Evolutionary conservation across 2,329 filamentous ascomycete species (phyloP).

Genomic region (Gliomastix tumulicola): DNA sequence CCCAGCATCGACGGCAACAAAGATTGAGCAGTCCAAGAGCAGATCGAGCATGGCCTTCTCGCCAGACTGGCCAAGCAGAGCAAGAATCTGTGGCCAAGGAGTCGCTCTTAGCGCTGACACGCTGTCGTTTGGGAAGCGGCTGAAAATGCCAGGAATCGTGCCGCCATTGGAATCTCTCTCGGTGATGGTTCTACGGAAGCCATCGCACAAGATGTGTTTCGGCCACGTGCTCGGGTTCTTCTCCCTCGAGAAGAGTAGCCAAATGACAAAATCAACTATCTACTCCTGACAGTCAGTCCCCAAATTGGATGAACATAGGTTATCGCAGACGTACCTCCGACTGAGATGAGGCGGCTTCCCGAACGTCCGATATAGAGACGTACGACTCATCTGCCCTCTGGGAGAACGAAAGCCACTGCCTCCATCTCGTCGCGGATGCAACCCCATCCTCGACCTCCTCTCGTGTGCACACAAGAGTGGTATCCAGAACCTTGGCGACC

Average conservation of each 20-base stretch:
- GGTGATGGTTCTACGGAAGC: slow-evolving; percentile 61
- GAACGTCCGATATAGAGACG: slow-evolving; percentile 40
- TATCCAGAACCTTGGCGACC: slow-evolving; percentile 58
- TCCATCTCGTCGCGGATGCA: slow-evolving; percentile 41
- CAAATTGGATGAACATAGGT: no score
- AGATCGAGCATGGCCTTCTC: slow-evolving; percentile 73
- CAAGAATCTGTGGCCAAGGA: slow-evolving; percentile 71
- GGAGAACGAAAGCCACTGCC: slow-evolving; percentile 54
- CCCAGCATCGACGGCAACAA: slow-evolving; percentile 51
- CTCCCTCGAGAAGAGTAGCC: slow-evolving; percentile 63
- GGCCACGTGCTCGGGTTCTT: slow-evolving; percentile 41
- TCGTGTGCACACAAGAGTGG: slow-evolving; percentile 55
- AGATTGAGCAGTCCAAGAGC: slow-evolving; percentile 72
- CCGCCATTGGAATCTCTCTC: slow-evolving; percentile 9
- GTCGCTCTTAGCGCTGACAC: slow-evolving; percentile 59
- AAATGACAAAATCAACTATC: slow-evolving; percentile 74
- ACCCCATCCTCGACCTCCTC: slow-evolving; percentile 16
- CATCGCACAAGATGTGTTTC: slow-evolving; percentile 76
- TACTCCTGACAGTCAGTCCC: no score
- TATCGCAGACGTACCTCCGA: slow-evolving; percentile 45
- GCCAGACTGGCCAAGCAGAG: slow-evolving; percentile 66
- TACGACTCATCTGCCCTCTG: slow-evolving; percentile 54
- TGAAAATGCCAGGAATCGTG: slow-evolving; percentile 59
- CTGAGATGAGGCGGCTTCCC: no score
- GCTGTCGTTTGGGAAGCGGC: slow-evolving; percentile 61